Conservation (phyloP, 345 rosid species). For the Sonneratia caseolaris region DNA sequence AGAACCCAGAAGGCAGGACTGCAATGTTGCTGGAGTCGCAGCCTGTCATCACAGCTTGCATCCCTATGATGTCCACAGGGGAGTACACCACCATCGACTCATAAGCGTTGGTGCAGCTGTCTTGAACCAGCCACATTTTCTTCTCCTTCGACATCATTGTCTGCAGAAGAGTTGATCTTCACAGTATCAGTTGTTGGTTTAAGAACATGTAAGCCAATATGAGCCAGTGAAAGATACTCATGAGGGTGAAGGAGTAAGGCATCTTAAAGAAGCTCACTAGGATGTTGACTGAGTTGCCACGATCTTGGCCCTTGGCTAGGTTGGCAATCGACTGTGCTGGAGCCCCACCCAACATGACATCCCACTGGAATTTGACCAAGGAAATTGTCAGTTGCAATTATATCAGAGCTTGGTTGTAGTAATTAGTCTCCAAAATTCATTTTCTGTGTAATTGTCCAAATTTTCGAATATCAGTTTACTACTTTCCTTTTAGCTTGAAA, state of each 20-base stretch:
- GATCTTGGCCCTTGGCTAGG: constrained; percentile 83
- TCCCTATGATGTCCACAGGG: constrained; percentile 61
- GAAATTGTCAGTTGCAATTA: constrained; percentile 1
- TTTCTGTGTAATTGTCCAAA: too few relatives aligned
- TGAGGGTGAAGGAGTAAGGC: not conserved
- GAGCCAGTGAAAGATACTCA: not conserved
- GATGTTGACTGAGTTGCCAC: constrained; percentile 83
- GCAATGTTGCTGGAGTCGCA: constrained; percentile 84
- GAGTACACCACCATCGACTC: constrained; percentile 85
- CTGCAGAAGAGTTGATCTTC: constrained; percentile 29
- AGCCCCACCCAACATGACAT: constrained; percentile 61
- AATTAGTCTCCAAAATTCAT: too few relatives aligned
- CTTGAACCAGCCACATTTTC: constrained; percentile 76
- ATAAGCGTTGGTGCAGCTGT: constrained; percentile 67
- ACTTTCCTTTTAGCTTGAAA: too few relatives aligned
- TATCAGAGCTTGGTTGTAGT: not conserved
- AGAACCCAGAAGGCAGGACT: constrained; percentile 83
- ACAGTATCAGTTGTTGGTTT: not conserved
- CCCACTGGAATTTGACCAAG: constrained; percentile 56
- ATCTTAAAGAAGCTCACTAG: constrained; percentile 30
- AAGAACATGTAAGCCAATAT: not conserved
- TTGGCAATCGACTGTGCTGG: constrained; percentile 64
- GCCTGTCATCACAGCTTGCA: constrained; percentile 79
- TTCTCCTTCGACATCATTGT: constrained; percentile 63
- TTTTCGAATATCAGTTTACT: too few relatives aligned